Evolutionary conservation across 257 asterid species (phyloP).

Genomic region (Gardenia jasminoides): DNA sequence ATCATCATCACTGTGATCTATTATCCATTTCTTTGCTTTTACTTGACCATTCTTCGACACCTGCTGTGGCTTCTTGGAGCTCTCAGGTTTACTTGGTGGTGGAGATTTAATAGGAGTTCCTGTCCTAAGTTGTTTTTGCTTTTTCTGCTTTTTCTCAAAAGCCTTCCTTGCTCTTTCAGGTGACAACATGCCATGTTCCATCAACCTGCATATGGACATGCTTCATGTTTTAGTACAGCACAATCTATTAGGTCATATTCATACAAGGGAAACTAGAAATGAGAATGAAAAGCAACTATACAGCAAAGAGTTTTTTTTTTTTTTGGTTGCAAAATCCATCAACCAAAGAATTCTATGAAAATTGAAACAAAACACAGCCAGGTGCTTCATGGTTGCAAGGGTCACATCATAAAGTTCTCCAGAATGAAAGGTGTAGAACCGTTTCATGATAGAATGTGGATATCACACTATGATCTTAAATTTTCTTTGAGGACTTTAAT

Average conservation of each 20-base stretch:
- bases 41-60: constrained; percentile 56
- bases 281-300: background rate
- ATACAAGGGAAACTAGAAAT: background rate
- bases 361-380: background rate
- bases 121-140: constrained; percentile 64
- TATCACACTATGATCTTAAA: background rate
- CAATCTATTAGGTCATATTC: background rate
- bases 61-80: constrained; percentile 47
- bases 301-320: background rate
- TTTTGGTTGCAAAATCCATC: background rate
- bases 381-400: background rate
- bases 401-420: background rate
- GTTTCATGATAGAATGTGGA: background rate
- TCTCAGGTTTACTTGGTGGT: constrained; percentile 47
- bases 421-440: background rate
- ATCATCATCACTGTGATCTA: constrained; percentile 54
- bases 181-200: constrained; percentile 88
- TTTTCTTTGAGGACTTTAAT: background rate
- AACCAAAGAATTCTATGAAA: too few species aligned
- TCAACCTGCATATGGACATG: constrained; percentile 48
- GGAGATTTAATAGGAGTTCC: constrained; percentile 77
- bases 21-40: constrained; percentile 55
- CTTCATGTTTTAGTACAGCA: background rate
- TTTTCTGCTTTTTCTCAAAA: constrained; percentile 77
- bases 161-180: constrained; percentile 79